Percentiles rank a stretch among this genome's conserved stretches.
These are phyloP conservation scores for Hanseniaspora occidentalis DNA, from an alignment of 805 yeast genomes.

Conservation along the genomic window DNA sequence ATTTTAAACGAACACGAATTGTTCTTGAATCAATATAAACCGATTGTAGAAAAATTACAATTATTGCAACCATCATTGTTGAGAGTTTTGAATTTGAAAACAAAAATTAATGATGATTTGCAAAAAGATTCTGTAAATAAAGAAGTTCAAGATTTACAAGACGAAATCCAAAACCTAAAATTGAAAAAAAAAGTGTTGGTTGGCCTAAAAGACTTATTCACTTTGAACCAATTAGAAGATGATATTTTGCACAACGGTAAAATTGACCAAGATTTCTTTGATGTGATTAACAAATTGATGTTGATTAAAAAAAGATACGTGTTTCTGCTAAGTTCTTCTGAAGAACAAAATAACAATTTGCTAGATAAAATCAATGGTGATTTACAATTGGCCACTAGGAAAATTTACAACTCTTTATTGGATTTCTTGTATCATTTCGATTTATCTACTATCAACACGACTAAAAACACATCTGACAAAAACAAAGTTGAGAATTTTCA, in stretches of 20 bases:
- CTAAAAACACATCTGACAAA: constrained; percentile 8
- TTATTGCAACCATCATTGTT: constrained; percentile 3
- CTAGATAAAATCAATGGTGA: constrained; percentile 43
- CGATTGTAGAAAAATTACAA: constrained; percentile 10
- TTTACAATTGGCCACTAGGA: constrained; percentile 40
- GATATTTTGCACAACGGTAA: constrained; percentile 35
- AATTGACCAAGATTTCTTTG: constrained; percentile 43
- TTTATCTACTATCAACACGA: constrained; percentile 5
- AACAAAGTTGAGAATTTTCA: constrained; percentile 18
- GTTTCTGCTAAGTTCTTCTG: constrained; percentile 52
- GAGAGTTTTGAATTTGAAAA: constrained; percentile 9
- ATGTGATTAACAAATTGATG: constrained; percentile 47
- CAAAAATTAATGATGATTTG: constrained; percentile 9
- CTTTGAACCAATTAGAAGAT: constrained; percentile 61
- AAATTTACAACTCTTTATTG: constrained; percentile 33
- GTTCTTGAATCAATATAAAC: constrained; percentile 2
- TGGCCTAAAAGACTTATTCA: constrained; percentile 47
- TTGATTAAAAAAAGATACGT: constrained; percentile 55
- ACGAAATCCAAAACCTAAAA: constrained; percentile 11
- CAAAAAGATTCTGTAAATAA: constrained; percentile 4
- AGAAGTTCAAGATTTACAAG: constrained; percentile 12
- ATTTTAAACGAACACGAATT: constrained; percentile 4
- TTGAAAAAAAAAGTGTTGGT: constrained; percentile 41
- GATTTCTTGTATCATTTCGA: constrained; percentile 22
- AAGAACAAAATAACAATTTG: constrained; percentile 54